A percentile compares a stretch with the other conserved stretches of the same genome.
Conservation (phyloP, 257 asterid genomes). For the Leonotis leonurus region DNA sequence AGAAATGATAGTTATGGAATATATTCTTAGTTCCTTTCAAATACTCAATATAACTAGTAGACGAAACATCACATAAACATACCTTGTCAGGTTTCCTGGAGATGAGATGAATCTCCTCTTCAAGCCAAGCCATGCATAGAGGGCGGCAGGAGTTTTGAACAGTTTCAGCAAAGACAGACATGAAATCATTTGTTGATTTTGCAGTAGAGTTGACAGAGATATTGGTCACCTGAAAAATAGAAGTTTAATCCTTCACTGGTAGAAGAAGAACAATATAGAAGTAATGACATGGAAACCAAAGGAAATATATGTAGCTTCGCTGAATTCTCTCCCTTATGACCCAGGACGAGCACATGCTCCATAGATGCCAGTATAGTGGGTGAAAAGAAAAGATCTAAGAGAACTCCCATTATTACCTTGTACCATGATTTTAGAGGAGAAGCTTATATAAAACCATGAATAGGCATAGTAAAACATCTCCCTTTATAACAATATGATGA, state of each 20-base stretch:
- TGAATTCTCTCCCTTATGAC: background rate
- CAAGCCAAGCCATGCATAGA: slow-evolving; percentile 81
- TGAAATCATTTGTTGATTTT: slow-evolving; percentile 30
- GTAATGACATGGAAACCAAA: background rate
- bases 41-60: background rate
- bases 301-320: background rate
- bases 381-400: background rate
- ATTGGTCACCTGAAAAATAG: slow-evolving; percentile 51
- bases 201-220: slow-evolving; percentile 37
- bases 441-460: slow-evolving; percentile 1
- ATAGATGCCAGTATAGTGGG: background rate
- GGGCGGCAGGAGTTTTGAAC: slow-evolving; percentile 62
- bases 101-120: slow-evolving; percentile 63
- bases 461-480: background rate
- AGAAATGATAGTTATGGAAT: slow-evolving; percentile 4
- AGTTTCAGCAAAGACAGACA: slow-evolving; percentile 38
- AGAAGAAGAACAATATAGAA: background rate
- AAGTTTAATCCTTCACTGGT: background rate
- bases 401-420: background rate
- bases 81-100: slow-evolving; percentile 57
- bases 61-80: slow-evolving; percentile 18
- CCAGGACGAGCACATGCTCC: background rate
- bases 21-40: background rate
- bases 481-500: background rate
- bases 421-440: background rate